Conservation (phyloP, 2,329 filamentous ascomycete species). For the Arthrinium phaeospermum region DNA sequence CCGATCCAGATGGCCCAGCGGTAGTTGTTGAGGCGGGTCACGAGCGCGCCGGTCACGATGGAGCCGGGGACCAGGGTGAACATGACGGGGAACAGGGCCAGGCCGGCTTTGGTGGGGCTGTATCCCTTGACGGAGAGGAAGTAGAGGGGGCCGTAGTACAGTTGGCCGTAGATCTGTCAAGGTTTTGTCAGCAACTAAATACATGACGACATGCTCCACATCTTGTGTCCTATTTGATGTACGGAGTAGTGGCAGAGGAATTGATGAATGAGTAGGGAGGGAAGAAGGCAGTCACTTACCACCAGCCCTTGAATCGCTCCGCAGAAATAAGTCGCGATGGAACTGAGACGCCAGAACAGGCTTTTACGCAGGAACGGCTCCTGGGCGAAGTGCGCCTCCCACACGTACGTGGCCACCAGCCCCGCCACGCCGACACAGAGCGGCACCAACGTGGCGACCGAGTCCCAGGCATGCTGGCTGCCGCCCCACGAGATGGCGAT, state of each 20-base stretch:
- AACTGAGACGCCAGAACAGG: slow-evolving; percentile 36
- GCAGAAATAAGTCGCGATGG: slow-evolving; percentile 38
- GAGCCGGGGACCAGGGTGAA: slow-evolving; percentile 26
- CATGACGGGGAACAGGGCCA: slow-evolving; percentile 28
- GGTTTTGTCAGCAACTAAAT: neutral
- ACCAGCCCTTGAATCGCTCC: slow-evolving; percentile 41
- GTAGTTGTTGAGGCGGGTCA: slow-evolving; percentile 28
- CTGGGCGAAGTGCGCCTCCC: slow-evolving; percentile 39
- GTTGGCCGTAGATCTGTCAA: slow-evolving; percentile 20
- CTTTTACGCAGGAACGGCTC: slow-evolving; percentile 38
- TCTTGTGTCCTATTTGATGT: too few species aligned
- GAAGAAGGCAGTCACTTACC: slow-evolving; percentile 27
- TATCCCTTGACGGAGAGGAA: slow-evolving; percentile 30
- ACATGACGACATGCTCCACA: too few species aligned
- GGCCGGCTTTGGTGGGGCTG: slow-evolving; percentile 25
- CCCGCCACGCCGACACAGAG: slow-evolving; percentile 48
- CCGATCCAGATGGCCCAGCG: slow-evolving; percentile 27
- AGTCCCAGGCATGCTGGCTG: slow-evolving; percentile 47
- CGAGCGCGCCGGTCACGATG: slow-evolving; percentile 27
- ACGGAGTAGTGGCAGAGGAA: too few species aligned
- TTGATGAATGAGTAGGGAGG: too few species aligned
- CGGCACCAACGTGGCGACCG: slow-evolving; percentile 46
- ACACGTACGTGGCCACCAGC: slow-evolving; percentile 43
- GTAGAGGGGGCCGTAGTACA: slow-evolving; percentile 27
- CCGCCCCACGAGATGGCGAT: slow-evolving; percentile 52